Evolutionary conservation across 345 rosid genomes (phyloP).

Genomic region (Physaria fendleri): DNA sequence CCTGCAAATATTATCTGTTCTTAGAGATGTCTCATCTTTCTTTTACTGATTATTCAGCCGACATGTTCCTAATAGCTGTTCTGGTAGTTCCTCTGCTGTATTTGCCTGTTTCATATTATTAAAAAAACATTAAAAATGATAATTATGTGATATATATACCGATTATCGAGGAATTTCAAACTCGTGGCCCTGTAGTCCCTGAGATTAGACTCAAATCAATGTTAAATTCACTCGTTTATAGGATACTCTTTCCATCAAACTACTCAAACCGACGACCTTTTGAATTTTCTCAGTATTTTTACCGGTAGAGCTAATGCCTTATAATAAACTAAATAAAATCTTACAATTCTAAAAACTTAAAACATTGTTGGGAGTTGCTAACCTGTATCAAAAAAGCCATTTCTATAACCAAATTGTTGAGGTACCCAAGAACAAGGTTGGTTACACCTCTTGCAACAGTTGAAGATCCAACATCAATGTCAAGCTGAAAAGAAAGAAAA

Average conservation of each 20-base stretch:
- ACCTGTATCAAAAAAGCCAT: constrained; percentile 95
- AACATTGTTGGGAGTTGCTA: neutral
- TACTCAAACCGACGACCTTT: no score
- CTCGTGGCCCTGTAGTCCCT: no score
- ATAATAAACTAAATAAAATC: neutral
- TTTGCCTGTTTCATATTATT: constrained; percentile 49
- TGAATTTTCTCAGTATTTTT: no score
- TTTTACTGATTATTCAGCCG: constrained; percentile 54
- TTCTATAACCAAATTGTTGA: constrained; percentile 78
- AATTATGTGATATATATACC: neutral
- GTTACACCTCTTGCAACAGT: constrained; percentile 82
- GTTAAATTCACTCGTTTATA: no score
- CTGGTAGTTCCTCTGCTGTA: constrained; percentile 85
- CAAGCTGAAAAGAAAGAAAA: constrained; percentile 40
- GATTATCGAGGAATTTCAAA: no score
- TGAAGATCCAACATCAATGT: constrained; percentile 82
- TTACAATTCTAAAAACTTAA: neutral
- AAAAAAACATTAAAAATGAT: neutral
- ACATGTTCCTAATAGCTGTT: constrained; percentile 73
- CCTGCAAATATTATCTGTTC: neutral
- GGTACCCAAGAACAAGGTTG: constrained; percentile 76
- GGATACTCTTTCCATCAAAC: no score
- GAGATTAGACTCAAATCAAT: no score
- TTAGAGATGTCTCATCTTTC: constrained; percentile 25
- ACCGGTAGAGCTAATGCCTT: no score